A percentile compares a stretch with the other conserved stretches of the same genome.
Evolutionary conservation across 306 rosid genomes (phyloP).

Genomic region (Macrotyloma uniflorum): DNA sequence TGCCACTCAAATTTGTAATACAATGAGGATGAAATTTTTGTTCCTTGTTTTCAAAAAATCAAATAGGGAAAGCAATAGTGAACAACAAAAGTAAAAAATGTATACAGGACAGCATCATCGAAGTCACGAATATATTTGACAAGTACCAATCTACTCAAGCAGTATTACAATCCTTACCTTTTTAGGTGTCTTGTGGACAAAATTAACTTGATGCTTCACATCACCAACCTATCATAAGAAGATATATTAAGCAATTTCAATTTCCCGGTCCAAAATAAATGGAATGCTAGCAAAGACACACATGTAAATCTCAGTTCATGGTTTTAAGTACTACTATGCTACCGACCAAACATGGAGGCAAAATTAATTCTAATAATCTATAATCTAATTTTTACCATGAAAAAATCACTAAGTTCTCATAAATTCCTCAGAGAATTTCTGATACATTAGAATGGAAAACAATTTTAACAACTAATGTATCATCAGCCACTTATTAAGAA

Average conservation of each 20-base stretch:
- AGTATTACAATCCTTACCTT: slow-evolving; percentile 51
- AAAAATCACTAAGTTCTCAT: slow-evolving; percentile 25
- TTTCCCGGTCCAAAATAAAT: slow-evolving; percentile 5
- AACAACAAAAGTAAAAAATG: too few species aligned
- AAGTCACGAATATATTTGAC: slow-evolving; percentile 6
- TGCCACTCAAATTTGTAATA: slow-evolving; percentile 25
- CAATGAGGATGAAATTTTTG: not conserved
- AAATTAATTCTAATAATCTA: slow-evolving; percentile 27
- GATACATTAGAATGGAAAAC: not conserved
- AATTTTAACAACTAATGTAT: slow-evolving; percentile 12
- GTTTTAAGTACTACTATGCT: slow-evolving; percentile 18
- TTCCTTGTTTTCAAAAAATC: slow-evolving; percentile 12
- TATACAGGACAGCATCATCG: too few species aligned
- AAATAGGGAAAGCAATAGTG: slow-evolving; percentile 18
- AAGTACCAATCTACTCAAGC: slow-evolving; percentile 2
- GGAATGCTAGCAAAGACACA: not conserved
- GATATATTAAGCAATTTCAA: slow-evolving; percentile 29
- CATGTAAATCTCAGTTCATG: slow-evolving; percentile 1
- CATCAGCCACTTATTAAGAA: slow-evolving; percentile 23
- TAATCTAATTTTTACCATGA: not conserved
- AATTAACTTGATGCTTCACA: slow-evolving; percentile 60
- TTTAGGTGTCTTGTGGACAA: slow-evolving; percentile 82
- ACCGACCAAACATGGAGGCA: slow-evolving; percentile 30
- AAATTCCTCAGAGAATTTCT: slow-evolving; percentile 12
- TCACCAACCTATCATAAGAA: slow-evolving; percentile 66